phyloP scores from a whole-genome alignment of 164 flowering plant species.

The Akebia trifoliata region DNA sequence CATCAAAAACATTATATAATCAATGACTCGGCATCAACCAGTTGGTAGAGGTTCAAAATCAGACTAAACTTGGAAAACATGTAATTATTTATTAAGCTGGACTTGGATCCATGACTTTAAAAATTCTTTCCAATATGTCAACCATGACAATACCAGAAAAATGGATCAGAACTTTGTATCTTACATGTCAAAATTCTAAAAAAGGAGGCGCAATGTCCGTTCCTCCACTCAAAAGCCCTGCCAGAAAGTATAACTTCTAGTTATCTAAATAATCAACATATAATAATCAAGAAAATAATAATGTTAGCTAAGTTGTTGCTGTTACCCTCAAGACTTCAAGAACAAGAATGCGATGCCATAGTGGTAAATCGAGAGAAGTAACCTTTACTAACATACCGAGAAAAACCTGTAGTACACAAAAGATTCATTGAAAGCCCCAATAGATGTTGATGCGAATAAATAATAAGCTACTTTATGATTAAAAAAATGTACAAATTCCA shows the following conservation, averaged over 20 bases:
- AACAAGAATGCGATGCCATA: slow-evolving; percentile 99
- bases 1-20: too few relatives aligned
- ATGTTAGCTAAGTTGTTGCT: neutral
- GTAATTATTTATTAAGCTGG: too few relatives aligned
- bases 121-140: too few relatives aligned
- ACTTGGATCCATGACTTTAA: too few relatives aligned
- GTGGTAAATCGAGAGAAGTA: slow-evolving; percentile 77
- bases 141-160: neutral
- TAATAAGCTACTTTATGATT: too few relatives aligned
- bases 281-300: neutral
- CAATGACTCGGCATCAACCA: too few relatives aligned
- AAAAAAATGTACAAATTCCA: too few relatives aligned
- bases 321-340: slow-evolving; percentile 95
- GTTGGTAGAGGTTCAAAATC: too few relatives aligned
- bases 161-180: slow-evolving; percentile 15
- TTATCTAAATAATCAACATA: slow-evolving; percentile 1
- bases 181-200: slow-evolving; percentile 97
- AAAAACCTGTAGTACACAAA: slow-evolving; percentile 67
- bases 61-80: neutral
- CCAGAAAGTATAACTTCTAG: slow-evolving; percentile 14
- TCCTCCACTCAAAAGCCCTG: slow-evolving; percentile 99
- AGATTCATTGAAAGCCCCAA: neutral
- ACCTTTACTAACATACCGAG: slow-evolving; percentile 88
- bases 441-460: neutral
- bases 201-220: slow-evolving; percentile 81